These are phyloP conservation scores for Saprolegnia diclina DNA, from an alignment of 352 stramenopile genomes.

Conservation along the genomic window DNA sequence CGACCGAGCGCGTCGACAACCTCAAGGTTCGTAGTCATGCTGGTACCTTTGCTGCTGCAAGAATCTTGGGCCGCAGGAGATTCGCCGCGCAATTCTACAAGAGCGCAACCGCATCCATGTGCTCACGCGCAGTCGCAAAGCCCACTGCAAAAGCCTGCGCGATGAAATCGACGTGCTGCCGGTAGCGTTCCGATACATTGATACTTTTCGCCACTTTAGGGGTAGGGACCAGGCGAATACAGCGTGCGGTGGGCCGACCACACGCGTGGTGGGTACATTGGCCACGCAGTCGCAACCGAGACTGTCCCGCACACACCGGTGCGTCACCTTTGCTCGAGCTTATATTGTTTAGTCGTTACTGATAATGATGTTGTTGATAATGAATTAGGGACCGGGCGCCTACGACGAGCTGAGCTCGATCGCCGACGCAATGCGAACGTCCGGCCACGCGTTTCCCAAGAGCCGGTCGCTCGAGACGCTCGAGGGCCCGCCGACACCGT, in stretches of 20 bases:
- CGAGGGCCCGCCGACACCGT: constrained; percentile 4
- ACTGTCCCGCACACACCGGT: not conserved
- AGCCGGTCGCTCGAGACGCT: constrained; percentile 14
- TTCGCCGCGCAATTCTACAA: constrained; percentile 15
- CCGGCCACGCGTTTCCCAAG: constrained; percentile 20
- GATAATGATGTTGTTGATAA: no score
- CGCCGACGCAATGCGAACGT: not conserved
- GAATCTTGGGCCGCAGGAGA: constrained; percentile 10
- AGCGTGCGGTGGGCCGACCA: not conserved
- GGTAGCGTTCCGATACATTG: not conserved
- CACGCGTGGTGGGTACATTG: not conserved
- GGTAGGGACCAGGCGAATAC: constrained; percentile 23
- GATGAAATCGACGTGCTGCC: constrained; percentile 15
- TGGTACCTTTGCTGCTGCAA: not conserved
- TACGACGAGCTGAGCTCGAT: constrained; percentile 8
- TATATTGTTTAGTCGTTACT: no score
- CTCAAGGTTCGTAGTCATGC: constrained; percentile 8
- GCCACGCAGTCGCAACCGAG: not conserved
- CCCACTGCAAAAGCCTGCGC: constrained; percentile 15
- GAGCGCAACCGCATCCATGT: constrained; percentile 26
- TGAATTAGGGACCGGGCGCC: constrained; percentile 13
- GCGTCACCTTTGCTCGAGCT: not conserved
- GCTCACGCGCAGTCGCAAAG: constrained; percentile 17
- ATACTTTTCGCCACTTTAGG: not conserved
- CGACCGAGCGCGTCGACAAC: constrained; percentile 20